phyloP scores from a whole-genome alignment of 108 stramenopile species.

The Nitzschia inconspicua region DNA sequence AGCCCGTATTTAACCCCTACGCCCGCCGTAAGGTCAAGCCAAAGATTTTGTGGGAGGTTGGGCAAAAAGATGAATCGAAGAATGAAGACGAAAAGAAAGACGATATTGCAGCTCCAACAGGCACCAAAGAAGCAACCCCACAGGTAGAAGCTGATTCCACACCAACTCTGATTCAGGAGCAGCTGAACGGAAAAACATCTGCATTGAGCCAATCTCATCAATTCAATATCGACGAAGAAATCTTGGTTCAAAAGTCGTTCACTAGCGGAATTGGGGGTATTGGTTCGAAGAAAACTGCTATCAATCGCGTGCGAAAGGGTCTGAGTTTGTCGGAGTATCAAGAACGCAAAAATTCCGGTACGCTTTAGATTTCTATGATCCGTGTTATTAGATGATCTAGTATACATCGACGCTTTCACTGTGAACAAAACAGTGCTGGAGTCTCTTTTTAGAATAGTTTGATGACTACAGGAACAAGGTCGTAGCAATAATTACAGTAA shows the following conservation, averaged over 20 bases:
- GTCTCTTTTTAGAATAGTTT: too few relatives aligned
- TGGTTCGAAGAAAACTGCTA: constrained; percentile 33
- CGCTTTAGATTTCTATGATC: constrained; percentile 32
- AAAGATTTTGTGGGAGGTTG: constrained; percentile 89
- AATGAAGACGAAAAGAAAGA: constrained; percentile 51
- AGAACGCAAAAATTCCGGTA: constrained; percentile 66
- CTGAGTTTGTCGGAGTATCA: constrained; percentile 73
- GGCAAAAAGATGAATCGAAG: constrained; percentile 45
- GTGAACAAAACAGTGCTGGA: too few relatives aligned
- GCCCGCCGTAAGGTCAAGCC: constrained; percentile 86
- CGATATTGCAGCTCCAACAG: constrained; percentile 37
- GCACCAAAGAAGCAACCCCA: constrained; percentile 2
- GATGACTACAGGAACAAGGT: too few relatives aligned
- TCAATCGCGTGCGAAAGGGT: constrained; percentile 58
- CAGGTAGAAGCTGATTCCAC: constrained; percentile 21
- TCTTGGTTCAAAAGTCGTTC: constrained; percentile 51
- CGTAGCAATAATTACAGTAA: too few relatives aligned
- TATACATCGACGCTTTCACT: too few relatives aligned
- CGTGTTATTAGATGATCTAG: too few relatives aligned
- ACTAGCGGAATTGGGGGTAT: constrained; percentile 38
- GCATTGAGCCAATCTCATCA: constrained; percentile 56
- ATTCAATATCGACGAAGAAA: constrained; percentile 75
- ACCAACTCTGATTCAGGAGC: constrained; percentile 38
- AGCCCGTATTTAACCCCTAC: constrained; percentile 69
- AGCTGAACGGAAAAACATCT: constrained; percentile 29